Evolutionary conservation across 2,329 filamentous ascomycete species (phyloP).

Genomic region (Stromatinia cepivora): DNA sequence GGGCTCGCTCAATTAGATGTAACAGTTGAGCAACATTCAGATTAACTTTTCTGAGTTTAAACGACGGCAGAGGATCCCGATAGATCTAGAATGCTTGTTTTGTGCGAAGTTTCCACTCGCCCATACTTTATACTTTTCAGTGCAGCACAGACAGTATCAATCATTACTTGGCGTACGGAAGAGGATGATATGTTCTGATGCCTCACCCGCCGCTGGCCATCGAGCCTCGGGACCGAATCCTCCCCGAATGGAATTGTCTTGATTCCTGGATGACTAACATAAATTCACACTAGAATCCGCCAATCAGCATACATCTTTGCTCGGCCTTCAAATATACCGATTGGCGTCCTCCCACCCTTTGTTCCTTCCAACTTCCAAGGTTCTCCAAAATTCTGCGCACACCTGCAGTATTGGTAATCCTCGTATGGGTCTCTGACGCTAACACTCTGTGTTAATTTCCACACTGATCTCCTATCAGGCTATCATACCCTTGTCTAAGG

Average conservation of each 20-base stretch:
- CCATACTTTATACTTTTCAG: neutral
- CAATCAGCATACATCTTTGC: neutral
- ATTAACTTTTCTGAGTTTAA: neutral
- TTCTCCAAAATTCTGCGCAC: too few species aligned
- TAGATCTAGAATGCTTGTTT: slow-evolving; percentile 1
- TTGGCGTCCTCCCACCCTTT: neutral
- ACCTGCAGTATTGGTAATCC: slow-evolving; percentile 1
- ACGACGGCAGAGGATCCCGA: neutral
- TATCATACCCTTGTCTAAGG: neutral
- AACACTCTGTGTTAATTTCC: neutral
- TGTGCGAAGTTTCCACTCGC: neutral
- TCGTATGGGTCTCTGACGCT: neutral
- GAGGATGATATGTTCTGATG: too few species aligned
- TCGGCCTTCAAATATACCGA: neutral
- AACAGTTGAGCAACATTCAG: neutral
- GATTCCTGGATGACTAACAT: neutral
- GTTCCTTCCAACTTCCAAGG: neutral
- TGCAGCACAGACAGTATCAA: too few species aligned
- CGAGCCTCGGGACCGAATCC: neutral
- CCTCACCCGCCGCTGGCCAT: too few species aligned
- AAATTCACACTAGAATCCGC: neutral
- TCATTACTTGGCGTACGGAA: too few species aligned
- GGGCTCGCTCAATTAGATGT: neutral
- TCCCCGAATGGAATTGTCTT: neutral
- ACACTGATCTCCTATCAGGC: neutral